phyloP scores from a whole-genome alignment of 2,329 filamentous ascomycete genomes.

The Aureobasidium uvarum region DNA sequence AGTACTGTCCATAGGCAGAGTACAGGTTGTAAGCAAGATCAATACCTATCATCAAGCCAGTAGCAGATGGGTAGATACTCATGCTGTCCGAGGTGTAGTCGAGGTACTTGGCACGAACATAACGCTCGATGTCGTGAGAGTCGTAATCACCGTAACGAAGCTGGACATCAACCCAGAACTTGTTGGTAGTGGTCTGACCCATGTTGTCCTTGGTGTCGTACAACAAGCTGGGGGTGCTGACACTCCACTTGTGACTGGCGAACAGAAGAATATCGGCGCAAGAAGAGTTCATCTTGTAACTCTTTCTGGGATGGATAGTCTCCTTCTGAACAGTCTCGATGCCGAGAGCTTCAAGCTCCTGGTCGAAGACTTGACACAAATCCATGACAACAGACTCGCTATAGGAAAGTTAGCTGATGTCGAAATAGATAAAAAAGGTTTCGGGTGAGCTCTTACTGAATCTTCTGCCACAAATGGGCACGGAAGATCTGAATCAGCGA shows the following conservation, averaged over 20 bases:
- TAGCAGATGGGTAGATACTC: slow-evolving; percentile 97
- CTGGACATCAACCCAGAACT: slow-evolving; percentile 99
- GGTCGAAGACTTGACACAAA: slow-evolving; percentile 96
- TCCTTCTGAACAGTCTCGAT: slow-evolving; percentile 99
- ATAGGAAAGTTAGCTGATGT: background rate
- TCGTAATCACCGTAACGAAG: slow-evolving; percentile 97
- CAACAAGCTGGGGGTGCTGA: slow-evolving; percentile 85
- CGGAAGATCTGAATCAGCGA: slow-evolving; percentile 99
- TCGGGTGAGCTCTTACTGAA: no score
- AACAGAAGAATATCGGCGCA: slow-evolving; percentile 97
- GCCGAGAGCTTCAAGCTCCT: slow-evolving; percentile 90
- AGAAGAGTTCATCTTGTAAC: slow-evolving; percentile 99
- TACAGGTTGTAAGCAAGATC: slow-evolving; percentile 98
- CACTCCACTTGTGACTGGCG: slow-evolving; percentile 98
- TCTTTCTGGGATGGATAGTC: slow-evolving; percentile 98
- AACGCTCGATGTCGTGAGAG: slow-evolving; percentile 97
- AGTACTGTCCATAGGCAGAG: slow-evolving; percentile 97
- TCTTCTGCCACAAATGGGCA: slow-evolving; percentile 99
- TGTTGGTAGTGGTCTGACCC: slow-evolving; percentile 91
- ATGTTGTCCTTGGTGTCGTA: slow-evolving; percentile 97
- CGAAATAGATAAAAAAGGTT: no score
- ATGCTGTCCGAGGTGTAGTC: slow-evolving; percentile 99
- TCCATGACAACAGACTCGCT: slow-evolving; percentile 95
- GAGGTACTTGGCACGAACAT: slow-evolving; percentile 95
- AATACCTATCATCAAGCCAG: slow-evolving; percentile 95